A percentile compares a stretch with the other conserved stretches of the same genome.
Evolutionary conservation across 2,329 filamentous ascomycete genomes (phyloP).

Genomic region (Fusarium kyushuense): DNA sequence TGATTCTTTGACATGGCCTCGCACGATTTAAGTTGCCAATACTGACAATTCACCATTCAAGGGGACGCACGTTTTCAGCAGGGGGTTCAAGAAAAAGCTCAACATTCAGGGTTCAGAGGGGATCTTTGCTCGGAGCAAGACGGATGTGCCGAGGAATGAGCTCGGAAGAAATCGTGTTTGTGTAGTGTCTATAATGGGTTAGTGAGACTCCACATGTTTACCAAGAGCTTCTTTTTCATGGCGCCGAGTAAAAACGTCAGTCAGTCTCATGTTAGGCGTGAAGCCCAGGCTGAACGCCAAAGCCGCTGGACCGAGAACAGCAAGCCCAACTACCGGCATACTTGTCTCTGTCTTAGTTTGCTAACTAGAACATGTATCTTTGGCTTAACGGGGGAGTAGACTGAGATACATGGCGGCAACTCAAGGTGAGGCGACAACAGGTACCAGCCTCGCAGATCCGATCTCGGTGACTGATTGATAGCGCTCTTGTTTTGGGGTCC

Average conservation of each 20-base stretch:
- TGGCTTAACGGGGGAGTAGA: slow-evolving; percentile 24
- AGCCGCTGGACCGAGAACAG: slow-evolving; percentile 44
- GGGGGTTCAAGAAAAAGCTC: slow-evolving; percentile 1
- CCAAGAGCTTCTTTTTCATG: slow-evolving; percentile 20
- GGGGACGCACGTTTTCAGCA: slow-evolving; percentile 33
- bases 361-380: slow-evolving; percentile 1
- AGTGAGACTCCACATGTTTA: slow-evolving; percentile 25
- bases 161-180: slow-evolving; percentile 38
- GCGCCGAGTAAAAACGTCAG: slow-evolving; percentile 33
- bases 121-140: slow-evolving; percentile 26
- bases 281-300: slow-evolving; percentile 30
- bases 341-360: slow-evolving; percentile 10
- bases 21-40: slow-evolving; percentile 16
- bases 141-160: slow-evolving; percentile 29
- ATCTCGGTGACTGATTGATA: slow-evolving; percentile 28
- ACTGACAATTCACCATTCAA: slow-evolving; percentile 26
- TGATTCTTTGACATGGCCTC: background rate
- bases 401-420: slow-evolving; percentile 26
- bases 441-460: slow-evolving; percentile 30
- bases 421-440: slow-evolving; percentile 17
- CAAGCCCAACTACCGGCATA: slow-evolving; percentile 34
- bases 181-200: slow-evolving; percentile 9
- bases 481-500: slow-evolving; percentile 18
- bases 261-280: slow-evolving; percentile 32
- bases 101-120: slow-evolving; percentile 13